phyloP scores from a whole-genome alignment of 225 moss, liverwort and hornwort species.

The Pseudoscleropodium purum region DNA sequence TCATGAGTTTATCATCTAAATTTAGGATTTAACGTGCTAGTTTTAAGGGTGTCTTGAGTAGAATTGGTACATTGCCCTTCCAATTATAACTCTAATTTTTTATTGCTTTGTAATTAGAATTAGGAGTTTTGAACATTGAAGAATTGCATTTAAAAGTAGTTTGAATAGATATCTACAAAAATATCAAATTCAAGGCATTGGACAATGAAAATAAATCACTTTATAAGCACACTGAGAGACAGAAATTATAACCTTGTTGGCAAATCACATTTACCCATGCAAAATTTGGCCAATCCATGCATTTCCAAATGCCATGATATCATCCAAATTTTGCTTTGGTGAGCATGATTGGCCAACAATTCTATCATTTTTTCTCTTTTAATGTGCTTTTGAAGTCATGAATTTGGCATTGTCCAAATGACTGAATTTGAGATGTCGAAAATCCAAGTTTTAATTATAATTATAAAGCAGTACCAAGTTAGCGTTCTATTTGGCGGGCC shows the following conservation, averaged over 20 bases:
- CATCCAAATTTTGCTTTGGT: not conserved
- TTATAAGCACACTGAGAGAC: not conserved
- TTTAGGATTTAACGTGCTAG: fast-evolving
- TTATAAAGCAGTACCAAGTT: too few relatives aligned
- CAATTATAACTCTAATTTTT: too few relatives aligned
- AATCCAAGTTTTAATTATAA: too few relatives aligned
- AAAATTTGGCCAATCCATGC: not conserved
- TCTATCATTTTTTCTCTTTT: not conserved
- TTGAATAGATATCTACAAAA: not conserved
- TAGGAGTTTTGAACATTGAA: too few relatives aligned
- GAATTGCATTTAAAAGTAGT: not conserved
- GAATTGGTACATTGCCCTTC: not conserved
- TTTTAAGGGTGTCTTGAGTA: not conserved
- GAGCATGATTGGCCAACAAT: not conserved
- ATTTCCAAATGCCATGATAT: not conserved
- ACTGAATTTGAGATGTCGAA: not conserved
- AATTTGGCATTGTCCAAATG: not conserved
- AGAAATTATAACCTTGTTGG: too few relatives aligned
- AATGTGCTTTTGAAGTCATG: not conserved
- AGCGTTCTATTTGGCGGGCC: too few relatives aligned
- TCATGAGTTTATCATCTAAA: not conserved
- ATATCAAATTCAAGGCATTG: too few relatives aligned
- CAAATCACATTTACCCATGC: not conserved
- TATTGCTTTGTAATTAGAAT: too few relatives aligned
- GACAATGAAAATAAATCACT: not conserved